Evolutionary conservation across 1,284 basidiomycete species (phyloP), one percentile per base, ranked within the genome.

Genomic region (Lentinus polychrous): DNA sequence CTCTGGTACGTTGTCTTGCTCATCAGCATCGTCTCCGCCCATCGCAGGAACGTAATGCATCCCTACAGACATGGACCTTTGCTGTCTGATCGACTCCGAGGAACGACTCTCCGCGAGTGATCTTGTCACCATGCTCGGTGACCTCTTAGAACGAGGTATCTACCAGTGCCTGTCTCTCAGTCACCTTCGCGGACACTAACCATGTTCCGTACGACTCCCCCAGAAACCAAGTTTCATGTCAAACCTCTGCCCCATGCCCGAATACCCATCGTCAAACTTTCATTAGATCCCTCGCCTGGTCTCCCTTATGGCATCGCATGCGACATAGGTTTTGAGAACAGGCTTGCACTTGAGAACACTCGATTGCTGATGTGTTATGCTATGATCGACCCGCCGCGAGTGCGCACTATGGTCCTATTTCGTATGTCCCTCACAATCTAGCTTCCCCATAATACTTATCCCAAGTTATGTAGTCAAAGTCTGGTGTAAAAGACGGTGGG

Each of bases 251-350:
- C 95, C 4, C 91, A 95, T 69, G 95, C 95, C 14, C 86, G 95
- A 58, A 98, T 99, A 74, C 95, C 95, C 20, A 99, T 99, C 66
- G 93, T 99, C 65, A 99, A 99, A 72, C 79, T 99, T 50, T 93
- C 87, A 37, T 79, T 97, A 46, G 85, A 94, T 58, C 89, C 94
- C 14, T 94, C 92, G 0, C 83, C 85, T 12, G 92, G 91, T 2
- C 73, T 96, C 7, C 94, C 92, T 2, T 83, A 86, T 43, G 91
- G 91, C 60, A 90, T 99, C 58, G 87, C 94, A 15, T 98, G 95
- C 66, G 95, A 99, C 68, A 99, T 99, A 58, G 95, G 95, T 23
- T 98, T 99, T 57, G 95, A 97, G 73, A 98, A 98, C 69, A 80
- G 94, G 58, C 75, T 99, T 41, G 95, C 95, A 15, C 76, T 99